Evolutionary conservation across 164 flowering plant genomes (phyloP).

Genomic region (Macadamia integrifolia): DNA sequence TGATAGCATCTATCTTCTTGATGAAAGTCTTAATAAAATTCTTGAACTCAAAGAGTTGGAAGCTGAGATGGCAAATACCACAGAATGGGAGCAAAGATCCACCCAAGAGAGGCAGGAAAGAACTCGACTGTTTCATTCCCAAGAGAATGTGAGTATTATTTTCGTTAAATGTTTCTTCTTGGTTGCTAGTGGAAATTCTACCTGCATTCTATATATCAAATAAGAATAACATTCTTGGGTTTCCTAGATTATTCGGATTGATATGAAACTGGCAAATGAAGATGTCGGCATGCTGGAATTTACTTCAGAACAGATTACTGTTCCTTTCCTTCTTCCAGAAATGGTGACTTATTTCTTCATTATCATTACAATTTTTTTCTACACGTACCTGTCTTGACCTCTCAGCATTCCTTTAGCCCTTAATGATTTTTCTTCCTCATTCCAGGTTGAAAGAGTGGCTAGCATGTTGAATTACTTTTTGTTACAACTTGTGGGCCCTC

Average conservation of each 20-base stretch:
- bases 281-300: slow-evolving; percentile 93
- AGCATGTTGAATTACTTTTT: slow-evolving; percentile 96
- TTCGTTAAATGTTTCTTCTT: neutral
- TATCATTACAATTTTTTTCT: neutral
- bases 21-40: slow-evolving; percentile 97
- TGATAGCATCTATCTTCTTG: slow-evolving; percentile 94
- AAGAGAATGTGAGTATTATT: slow-evolving; percentile 70
- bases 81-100: slow-evolving; percentile 89
- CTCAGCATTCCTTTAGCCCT: neutral
- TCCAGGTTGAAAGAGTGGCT: slow-evolving; percentile 96
- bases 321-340: slow-evolving; percentile 93
- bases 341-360: slow-evolving; percentile 48
- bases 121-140: slow-evolving; percentile 82
- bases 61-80: slow-evolving; percentile 91
- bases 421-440: slow-evolving; percentile 3
- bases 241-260: slow-evolving; percentile 80
- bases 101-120: slow-evolving; percentile 98
- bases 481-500: slow-evolving; percentile 95
- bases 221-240: slow-evolving; percentile 4
- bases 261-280: slow-evolving; percentile 97
- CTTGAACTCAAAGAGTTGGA: slow-evolving; percentile 89
- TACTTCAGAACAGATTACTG: slow-evolving; percentile 90
- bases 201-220: neutral
- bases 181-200: neutral
- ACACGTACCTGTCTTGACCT: too few species aligned